Percentiles rank a stretch among this genome's conserved stretches.
Conservation (phyloP, 2,329 filamentous ascomycete genomes). For the Epichloe coenophiala region DNA sequence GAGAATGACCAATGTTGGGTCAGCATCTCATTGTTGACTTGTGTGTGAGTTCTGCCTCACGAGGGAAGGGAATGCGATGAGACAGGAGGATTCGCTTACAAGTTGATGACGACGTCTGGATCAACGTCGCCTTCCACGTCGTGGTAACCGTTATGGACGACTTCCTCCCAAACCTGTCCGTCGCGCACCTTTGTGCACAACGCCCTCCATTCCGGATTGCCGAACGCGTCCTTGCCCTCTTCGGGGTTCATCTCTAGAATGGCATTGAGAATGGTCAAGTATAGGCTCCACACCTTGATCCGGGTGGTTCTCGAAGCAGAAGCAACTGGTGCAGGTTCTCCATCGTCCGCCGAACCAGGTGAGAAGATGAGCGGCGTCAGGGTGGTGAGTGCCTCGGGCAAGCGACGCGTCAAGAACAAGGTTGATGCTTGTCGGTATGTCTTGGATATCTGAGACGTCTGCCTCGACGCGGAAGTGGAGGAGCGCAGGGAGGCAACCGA, state of each 20-base stretch:
- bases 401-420: conserved; percentile 82
- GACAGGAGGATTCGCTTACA: conserved; percentile 38
- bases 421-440: conserved; percentile 89
- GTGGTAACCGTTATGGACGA: conserved; percentile 75
- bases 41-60: not conserved
- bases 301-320: conserved; percentile 68
- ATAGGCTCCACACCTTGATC: conserved; percentile 95
- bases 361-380: conserved; percentile 70
- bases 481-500: conserved; percentile 60
- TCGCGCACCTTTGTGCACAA: conserved; percentile 76
- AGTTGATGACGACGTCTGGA: conserved; percentile 81
- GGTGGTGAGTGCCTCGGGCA: conserved; percentile 78
- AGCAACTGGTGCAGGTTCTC: conserved; percentile 59
- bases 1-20: not conserved
- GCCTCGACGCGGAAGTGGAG: conserved; percentile 45
- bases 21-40: not conserved
- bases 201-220: conserved; percentile 69
- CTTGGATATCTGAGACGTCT: conserved; percentile 68
- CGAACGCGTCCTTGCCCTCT: conserved; percentile 81
- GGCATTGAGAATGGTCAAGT: conserved; percentile 83
- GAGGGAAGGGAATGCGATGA: not conserved
- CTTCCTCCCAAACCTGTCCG: conserved; percentile 88
- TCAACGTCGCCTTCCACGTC: conserved; percentile 84
- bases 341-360: conserved; percentile 31
- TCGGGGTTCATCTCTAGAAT: conserved; percentile 80